These are phyloP conservation scores for Tilletiaria anomala DNA, from an alignment of 1,284 basidiomycete species.

Conservation along the genomic window DNA sequence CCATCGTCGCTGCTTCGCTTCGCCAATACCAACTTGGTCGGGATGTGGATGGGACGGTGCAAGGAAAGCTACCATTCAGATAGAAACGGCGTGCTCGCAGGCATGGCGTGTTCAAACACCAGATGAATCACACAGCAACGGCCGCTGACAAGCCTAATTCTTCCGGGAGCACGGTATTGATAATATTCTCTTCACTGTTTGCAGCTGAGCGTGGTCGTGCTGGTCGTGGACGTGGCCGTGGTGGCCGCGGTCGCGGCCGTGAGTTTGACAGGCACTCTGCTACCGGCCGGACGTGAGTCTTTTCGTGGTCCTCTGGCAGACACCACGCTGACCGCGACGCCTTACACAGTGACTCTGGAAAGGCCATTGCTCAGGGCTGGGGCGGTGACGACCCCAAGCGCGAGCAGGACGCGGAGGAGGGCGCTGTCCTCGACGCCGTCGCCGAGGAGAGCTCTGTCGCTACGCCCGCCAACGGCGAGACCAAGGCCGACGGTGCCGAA, in stretches of 20 bases:
- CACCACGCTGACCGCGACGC: not conserved
- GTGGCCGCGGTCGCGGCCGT: conserved; percentile 52
- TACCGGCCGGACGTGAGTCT: conserved; percentile 49
- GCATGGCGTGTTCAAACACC: conserved; percentile 1
- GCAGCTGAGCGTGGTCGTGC: conserved; percentile 46
- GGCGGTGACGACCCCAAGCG: conserved; percentile 68
- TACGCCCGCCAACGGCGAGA: no score
- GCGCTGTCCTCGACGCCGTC: conserved; percentile 43
- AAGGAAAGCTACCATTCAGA: no score
- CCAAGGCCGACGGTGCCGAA: conserved; percentile 36
- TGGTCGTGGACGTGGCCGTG: conserved; percentile 40
- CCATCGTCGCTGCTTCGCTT: conserved; percentile 1
- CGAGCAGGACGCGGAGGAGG: conserved; percentile 62
- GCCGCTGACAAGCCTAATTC: not conserved
- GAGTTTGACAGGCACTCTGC: conserved; percentile 65
- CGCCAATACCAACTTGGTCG: no score
- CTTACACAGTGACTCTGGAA: conserved; percentile 60
- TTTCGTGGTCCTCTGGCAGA: not conserved
- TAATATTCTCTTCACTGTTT: not conserved
- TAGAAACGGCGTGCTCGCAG: not conserved
- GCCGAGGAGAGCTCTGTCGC: no score
- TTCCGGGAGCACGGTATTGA: conserved; percentile 1
- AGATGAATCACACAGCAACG: not conserved
- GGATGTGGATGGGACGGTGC: conserved; percentile 5
- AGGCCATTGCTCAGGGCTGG: conserved; percentile 82